Percentiles rank a stretch among this genome's conserved stretches.
Conservation (phyloP, 2,329 filamentous ascomycete species). For the Tolypocladium ovalisporum region DNA sequence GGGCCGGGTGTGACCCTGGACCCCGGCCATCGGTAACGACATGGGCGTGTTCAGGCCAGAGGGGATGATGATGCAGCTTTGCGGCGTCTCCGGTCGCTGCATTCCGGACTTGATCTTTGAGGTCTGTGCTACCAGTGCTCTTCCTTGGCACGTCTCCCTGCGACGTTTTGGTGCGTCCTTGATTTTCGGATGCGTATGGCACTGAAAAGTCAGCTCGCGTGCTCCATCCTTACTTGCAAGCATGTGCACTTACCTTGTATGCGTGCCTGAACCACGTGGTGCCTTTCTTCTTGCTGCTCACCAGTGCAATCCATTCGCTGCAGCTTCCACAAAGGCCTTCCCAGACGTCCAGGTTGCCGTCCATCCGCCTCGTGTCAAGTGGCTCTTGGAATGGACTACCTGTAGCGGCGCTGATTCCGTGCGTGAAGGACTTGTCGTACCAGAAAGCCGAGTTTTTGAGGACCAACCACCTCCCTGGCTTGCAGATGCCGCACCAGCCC, state of each 20-base stretch:
- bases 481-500: conserved; percentile 84
- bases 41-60: conserved; percentile 7
- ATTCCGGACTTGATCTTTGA: conserved; percentile 35
- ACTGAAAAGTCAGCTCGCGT: conserved; percentile 29
- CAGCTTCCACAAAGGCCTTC: conserved; percentile 70
- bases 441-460: conserved; percentile 87
- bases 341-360: conserved; percentile 73
- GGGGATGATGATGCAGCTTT: conserved; percentile 8
- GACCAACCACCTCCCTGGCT: conserved; percentile 74
- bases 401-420: conserved; percentile 75
- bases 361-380: conserved; percentile 62
- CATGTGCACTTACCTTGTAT: conserved; percentile 54
- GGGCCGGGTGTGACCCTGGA: neutral
- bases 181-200: conserved; percentile 60
- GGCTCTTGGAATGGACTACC: conserved; percentile 71
- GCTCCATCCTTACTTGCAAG: neutral
- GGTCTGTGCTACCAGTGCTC: conserved; percentile 28
- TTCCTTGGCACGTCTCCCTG: conserved; percentile 42
- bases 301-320: conserved; percentile 69
- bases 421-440: conserved; percentile 88
- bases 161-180: conserved; percentile 60
- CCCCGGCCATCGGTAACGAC: neutral
- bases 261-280: conserved; percentile 86
- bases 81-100: conserved; percentile 21
- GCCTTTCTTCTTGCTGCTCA: conserved; percentile 85